Base-by-base conservation (phyloP, 164 flowering plant species). In the Vitis amurensis region DNA sequence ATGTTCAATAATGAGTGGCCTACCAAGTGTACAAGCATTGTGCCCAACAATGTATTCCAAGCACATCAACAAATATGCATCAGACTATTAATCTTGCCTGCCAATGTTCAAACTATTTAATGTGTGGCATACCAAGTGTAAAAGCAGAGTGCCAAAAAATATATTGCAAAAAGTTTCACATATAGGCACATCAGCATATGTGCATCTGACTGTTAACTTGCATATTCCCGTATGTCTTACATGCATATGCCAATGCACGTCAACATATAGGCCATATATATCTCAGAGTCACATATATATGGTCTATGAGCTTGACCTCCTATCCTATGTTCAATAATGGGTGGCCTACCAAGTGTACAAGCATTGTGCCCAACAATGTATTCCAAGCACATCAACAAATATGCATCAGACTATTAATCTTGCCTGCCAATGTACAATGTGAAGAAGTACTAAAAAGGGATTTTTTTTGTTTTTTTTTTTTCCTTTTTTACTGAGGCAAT, bases 401-500 rank as follows among this genome's bases (percentile, higher is more conserved):
- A 66, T 55, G 60, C 61, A 55, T 56, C 69, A 37, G 44, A 56
- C 10, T 67, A 9, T n/a, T 55, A 15, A 8, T 51, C 27, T 15
- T 30, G 6, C 19, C 31, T 29, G 23, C 59, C 8, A 15, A 23
- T 9, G 15, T 64, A 62, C 2, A 62, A 29, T 30, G 23, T 48
- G 3, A 52, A 55, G 48, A 11, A 37, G 6, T 37, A 55, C 29
- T 44, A 55, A 10, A 60, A 13, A 30, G n/a, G 23, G 60, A 57
- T 11, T 15, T 57, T 9, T 30, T 0, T 19, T 17, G 4, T 4
- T 37, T 6, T 6, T 58, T 49, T 23, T 2, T 23, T 44, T 15
- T 17, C 53, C 8, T 50, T 9, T 37, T 30, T 4, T 8, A 10
- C 9, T 19, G 19, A 47, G 56, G 11, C 9, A 62, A 19, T 23